Conservation (phyloP, 805 yeast genomes). For the Kazachstania viticola region DNA sequence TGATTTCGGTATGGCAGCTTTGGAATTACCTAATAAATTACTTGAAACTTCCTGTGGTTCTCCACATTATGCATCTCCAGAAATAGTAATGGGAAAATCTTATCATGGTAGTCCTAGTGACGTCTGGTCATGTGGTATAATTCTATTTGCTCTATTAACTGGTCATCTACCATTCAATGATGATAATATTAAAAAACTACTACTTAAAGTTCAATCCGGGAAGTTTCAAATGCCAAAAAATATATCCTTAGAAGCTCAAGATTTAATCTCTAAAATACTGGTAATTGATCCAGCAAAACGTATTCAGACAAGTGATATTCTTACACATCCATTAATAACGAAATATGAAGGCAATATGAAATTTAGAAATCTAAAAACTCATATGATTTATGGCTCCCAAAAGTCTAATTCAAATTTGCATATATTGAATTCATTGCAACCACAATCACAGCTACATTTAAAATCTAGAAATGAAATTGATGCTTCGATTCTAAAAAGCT, state of each 20-base stretch:
- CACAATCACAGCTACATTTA: slow-evolving; percentile 12
- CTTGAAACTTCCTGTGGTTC: slow-evolving; percentile 79
- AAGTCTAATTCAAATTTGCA: slow-evolving; percentile 22
- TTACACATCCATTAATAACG: slow-evolving; percentile 64
- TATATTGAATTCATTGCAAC: slow-evolving; percentile 10
- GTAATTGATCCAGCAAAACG: slow-evolving; percentile 62
- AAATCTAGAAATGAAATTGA: slow-evolving; percentile 43
- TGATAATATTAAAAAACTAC: slow-evolving; percentile 58
- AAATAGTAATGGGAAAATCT: slow-evolving; percentile 64
- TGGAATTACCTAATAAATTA: slow-evolving; percentile 58
- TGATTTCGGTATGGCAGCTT: slow-evolving; percentile 85
- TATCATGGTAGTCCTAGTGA: slow-evolving; percentile 81
- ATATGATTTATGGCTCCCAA: slow-evolving; percentile 6
- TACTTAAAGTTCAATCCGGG: slow-evolving; percentile 70
- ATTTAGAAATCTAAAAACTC: slow-evolving; percentile 1
- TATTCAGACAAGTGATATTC: slow-evolving; percentile 54
- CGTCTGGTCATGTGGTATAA: slow-evolving; percentile 84
- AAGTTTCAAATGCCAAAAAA: slow-evolving; percentile 59
- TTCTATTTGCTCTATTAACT: slow-evolving; percentile 63
- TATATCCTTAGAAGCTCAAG: slow-evolving; percentile 53
- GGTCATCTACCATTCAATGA: slow-evolving; percentile 81
- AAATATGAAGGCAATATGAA: slow-evolving; percentile 39
- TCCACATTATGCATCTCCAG: slow-evolving; percentile 85
- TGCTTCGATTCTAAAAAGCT: slow-evolving; percentile 58
- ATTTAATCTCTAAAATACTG: slow-evolving; percentile 53